Base-by-base conservation (phyloP, 768 basidiomycete genomes). In the Podaxis sp. region DNA sequence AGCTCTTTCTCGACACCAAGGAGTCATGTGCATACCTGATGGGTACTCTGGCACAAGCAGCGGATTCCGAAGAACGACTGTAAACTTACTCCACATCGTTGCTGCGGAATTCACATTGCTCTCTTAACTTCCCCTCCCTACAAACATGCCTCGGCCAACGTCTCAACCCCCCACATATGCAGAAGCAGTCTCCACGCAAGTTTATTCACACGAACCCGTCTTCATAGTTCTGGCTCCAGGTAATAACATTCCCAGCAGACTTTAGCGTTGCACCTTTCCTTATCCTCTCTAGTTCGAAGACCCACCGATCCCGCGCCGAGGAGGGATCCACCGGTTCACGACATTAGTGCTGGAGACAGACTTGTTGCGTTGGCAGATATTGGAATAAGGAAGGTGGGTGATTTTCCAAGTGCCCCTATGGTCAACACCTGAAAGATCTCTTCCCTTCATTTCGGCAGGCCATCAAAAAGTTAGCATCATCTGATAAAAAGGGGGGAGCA, bases 321-420 rank as follows among this genome's bases (percentile, higher is more conserved):
- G 27, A 55, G 13, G 13, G 24, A 38, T 33, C 61, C 61, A 8
- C 61, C 55, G 15, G 61, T 62, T 50, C 61, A 62, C n/a, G 61
- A 62, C n/a, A 62, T 62, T 17, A 50, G 61, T 41, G 55, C 61
- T n/a, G 61, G 61, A 3, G 61, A 62, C 36, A 55, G 54, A 19
- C 41, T 62, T 13, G 61, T 62, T 4, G 61, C 61, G 4, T 55
- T 62, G 46, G 46, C 38, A 11, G 61, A 62, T 37, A 62, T 55
- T 22, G 22, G 22, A 7, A 49, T 56, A 15, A 36, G 61, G 38
- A 62, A 56, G 37, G 61, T 62, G 41, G 17, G 61, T 13, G 22
- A 1, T 25, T 29, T 11, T 47, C 15, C 3, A 13, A 9, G 15
- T 9, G 13, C 2, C 15, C 11, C 47, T 12, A n/a, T 9, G 41